Base-by-base conservation (phyloP, 192 early-diverging fungal species). In the Linnemannia zychae region DNA sequence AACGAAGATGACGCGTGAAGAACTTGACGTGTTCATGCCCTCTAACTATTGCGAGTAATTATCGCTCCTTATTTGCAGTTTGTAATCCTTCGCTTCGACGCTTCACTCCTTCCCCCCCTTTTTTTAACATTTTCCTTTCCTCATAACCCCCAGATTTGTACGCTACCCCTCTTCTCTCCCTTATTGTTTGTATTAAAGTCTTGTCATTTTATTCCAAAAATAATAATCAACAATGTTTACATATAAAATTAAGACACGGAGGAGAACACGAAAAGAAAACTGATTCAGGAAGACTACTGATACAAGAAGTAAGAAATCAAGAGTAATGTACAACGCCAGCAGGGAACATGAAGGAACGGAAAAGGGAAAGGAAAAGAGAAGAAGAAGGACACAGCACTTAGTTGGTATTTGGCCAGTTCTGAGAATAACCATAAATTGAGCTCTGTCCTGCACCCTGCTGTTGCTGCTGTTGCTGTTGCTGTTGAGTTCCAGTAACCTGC, bases 401-500 rank as follows among this genome's bases (percentile, higher is more conserved):
- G 28, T 12, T 63, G 2, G 57, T 2, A 63, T 63, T 63, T 4
- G 57, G 57, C 57, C 57, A 63, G 57, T 63, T 63, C 11, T 63
- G 57, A 1, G 57, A 24, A 24, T 28, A 63, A 0, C 57, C 57
- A 63, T 63, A 63, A 6, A 9, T 44, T 6, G 40, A 44, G 9
- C 40, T 9, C 40, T 66, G 40, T 9, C 40, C 40, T 9, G 68
- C 40, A n/a, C n/a, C n/a, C n/a, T n/a, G n/a, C 33, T 74, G 72
- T 40, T 69, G 72, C 34, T 68, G 72, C 36, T 53, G 72, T 33
- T 69, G 79, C 36, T 81, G 71, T 66, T 79, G 57, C 28, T 67
- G 70, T 28, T 72, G 69, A 47, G 60, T 49, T 47, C 37, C 34
- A 20, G 69, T 79, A 7, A 50, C 50, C 44, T 79, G 77, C 34